These are phyloP conservation scores for Suillus subluteus DNA, from an alignment of 768 basidiomycete species.

Conservation along the genomic window DNA sequence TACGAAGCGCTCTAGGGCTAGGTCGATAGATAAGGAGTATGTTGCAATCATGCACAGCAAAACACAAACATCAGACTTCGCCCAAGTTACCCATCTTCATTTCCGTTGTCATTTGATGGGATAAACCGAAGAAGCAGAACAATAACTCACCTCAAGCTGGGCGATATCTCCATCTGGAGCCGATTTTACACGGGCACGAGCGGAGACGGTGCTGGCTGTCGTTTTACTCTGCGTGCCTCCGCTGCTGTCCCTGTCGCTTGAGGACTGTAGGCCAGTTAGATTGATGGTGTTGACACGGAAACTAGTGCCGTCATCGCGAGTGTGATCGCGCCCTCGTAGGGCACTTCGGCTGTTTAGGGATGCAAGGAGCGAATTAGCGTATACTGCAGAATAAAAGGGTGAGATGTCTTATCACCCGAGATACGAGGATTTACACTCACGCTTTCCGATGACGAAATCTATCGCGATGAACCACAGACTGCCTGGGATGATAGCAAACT, in stretches of 20 bases:
- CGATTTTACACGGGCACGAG: background rate
- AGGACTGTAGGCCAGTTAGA: conserved; percentile 5
- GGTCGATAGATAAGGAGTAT: background rate
- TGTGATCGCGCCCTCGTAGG: conserved; percentile 27
- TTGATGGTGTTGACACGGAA: conserved; percentile 11
- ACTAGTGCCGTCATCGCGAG: conserved; percentile 6
- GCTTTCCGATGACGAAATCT: conserved; percentile 53
- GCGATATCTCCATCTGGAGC: background rate
- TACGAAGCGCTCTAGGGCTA: background rate
- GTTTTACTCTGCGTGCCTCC: background rate
- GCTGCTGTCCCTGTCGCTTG: conserved; percentile 6
- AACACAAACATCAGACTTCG: background rate
- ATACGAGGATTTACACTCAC: conserved; percentile 28
- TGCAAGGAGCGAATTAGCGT: conserved; percentile 50
- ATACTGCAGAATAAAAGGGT: conserved; percentile 34
- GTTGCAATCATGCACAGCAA: background rate
- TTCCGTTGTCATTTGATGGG: background rate
- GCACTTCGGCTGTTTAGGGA: conserved; percentile 45
- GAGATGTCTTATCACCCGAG: background rate
- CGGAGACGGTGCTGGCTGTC: background rate
- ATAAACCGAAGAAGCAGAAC: background rate
- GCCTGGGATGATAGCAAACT: conserved; percentile 46
- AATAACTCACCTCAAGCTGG: background rate
- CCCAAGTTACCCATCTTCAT: background rate
- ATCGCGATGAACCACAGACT: conserved; percentile 52